Base-by-base conservation (phyloP, 2,329 filamentous ascomycete species). In the Alternaria sp. region DNA sequence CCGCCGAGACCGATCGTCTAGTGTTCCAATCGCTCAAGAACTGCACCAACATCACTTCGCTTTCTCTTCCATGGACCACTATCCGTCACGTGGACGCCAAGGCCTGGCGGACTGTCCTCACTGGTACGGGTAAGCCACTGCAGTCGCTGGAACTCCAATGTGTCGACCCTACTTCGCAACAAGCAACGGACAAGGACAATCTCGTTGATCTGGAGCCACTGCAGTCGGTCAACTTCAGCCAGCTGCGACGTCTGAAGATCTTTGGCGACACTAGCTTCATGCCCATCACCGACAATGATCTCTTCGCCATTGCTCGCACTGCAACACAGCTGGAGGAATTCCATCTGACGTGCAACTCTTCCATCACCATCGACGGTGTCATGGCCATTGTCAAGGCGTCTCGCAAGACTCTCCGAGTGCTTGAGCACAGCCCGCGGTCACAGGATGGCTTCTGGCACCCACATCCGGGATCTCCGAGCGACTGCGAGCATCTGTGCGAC, bases 231-330 rank as follows among this genome's bases (percentile, higher is more conserved):
- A 79, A 85, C 71, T 86, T 86, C 66, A 75, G 81, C 60, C 76
- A 80, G 32, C 78, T 86, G 44, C 80, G 80, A 56, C 81, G 83
- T 20, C 74, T 86, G 54, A 86, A 86, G 73, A 80, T 86, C 59
- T 85, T 85, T 64, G 85, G 85, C 58, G 82, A 85, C 72, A 85
- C 84, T 7, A 81, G 80, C 43, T 81, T 85, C 72, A 83, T 83
- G 76, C 84, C 84, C 4, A 76, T 86, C 63, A 81, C 74, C 36
- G 84, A 86, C 60, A 71, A 74, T 3, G 85, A 86, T 64, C 75
- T 86, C 28, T 75, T 78, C 38, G 78, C 79, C 52, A 85, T 86
- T 57, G 81, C 85, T 25, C 80, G 80, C 46, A 85, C 84, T 1
- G 84, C 84, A 8, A 84, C 79, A 2, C 79, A 79, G 48, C 81